A percentile compares a stretch with the other conserved stretches of the same genome.
These are phyloP conservation scores for Trypanosoma scelopori DNA, from an alignment of 208 protist species.

Conservation along the genomic window DNA sequence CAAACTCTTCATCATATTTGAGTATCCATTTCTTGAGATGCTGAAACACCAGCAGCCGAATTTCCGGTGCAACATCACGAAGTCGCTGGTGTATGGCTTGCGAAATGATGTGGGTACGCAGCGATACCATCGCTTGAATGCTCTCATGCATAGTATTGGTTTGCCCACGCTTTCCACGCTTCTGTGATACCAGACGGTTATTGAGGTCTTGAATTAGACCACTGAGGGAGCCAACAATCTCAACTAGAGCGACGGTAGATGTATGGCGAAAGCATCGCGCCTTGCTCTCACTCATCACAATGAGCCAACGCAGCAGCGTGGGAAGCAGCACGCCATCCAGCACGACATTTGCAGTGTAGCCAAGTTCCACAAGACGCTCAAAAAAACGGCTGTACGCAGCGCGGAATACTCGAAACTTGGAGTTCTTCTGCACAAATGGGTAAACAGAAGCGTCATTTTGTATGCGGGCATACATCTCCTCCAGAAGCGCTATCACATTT, in stretches of 20 bases:
- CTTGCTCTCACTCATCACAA: conserved; percentile 91
- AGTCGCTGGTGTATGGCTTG: conserved; percentile 83
- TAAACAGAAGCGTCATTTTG: conserved; percentile 69
- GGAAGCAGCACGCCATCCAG: conserved; percentile 61
- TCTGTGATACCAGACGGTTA: conserved; percentile 34
- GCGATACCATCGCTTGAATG: conserved; percentile 48
- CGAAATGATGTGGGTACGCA: conserved; percentile 79
- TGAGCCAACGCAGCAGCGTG: conserved; percentile 69
- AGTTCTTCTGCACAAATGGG: conserved; percentile 75
- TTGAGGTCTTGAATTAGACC: conserved; percentile 47
- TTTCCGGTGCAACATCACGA: conserved; percentile 81
- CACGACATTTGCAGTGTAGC: conserved; percentile 57
- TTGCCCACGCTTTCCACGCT: conserved; percentile 56
- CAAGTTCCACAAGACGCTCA: conserved; percentile 49
- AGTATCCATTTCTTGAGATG: conserved; percentile 74
- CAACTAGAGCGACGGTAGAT: conserved; percentile 62
- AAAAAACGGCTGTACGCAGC: conserved; percentile 66
- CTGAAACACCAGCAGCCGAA: conserved; percentile 75
- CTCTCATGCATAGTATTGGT: conserved; percentile 40
- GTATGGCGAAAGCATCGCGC: conserved; percentile 85
- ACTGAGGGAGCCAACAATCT: conserved; percentile 76
- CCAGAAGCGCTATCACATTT: conserved; percentile 69
- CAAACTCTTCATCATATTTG: conserved; percentile 74
- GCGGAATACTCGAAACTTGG: conserved; percentile 62
- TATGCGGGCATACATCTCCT: conserved; percentile 83